Evolutionary conservation across 2,329 filamentous ascomycete genomes (phyloP).

Genomic region (Aspergillus niger): DNA sequence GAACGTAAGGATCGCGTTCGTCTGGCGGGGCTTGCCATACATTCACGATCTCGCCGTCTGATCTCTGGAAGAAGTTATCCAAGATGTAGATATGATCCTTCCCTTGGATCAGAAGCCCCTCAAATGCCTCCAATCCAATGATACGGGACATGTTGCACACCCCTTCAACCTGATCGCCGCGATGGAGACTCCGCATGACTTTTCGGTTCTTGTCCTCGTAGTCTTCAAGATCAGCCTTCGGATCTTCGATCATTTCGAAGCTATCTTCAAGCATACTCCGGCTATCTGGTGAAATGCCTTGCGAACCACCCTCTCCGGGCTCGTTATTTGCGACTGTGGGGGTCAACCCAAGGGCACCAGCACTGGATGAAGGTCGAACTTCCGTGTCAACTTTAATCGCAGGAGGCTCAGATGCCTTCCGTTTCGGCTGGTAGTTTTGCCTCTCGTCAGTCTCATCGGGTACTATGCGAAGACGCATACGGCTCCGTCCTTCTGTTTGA

Average conservation of each 20-base stretch:
- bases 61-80: slow-evolving; percentile 93
- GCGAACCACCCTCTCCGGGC: slow-evolving; percentile 31
- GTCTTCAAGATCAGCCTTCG: slow-evolving; percentile 77
- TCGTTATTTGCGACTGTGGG: slow-evolving; percentile 38
- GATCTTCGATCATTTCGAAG: slow-evolving; percentile 94
- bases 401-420: slow-evolving; percentile 62
- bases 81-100: slow-evolving; percentile 92
- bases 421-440: slow-evolving; percentile 81
- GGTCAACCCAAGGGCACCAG: slow-evolving; percentile 44
- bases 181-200: slow-evolving; percentile 90
- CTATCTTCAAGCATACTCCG: slow-evolving; percentile 71
- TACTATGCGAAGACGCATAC: slow-evolving; percentile 86
- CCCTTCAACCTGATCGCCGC: slow-evolving; percentile 86
- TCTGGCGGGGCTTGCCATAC: slow-evolving; percentile 91
- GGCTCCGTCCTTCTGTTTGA: slow-evolving; percentile 90
- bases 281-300: slow-evolving; percentile 38
- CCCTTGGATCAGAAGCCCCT: slow-evolving; percentile 89
- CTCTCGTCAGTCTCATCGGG: slow-evolving; percentile 71
- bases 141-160: slow-evolving; percentile 96
- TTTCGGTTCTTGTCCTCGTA: slow-evolving; percentile 98
- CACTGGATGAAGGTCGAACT: slow-evolving; percentile 41
- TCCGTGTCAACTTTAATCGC: slow-evolving; percentile 51
- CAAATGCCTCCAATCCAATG: slow-evolving; percentile 87
- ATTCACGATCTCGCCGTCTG: slow-evolving; percentile 94
- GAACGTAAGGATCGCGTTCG: slow-evolving; percentile 91